phyloP scores from a whole-genome alignment of 2,329 filamentous ascomycete species.

The Alternaria infectoria region DNA sequence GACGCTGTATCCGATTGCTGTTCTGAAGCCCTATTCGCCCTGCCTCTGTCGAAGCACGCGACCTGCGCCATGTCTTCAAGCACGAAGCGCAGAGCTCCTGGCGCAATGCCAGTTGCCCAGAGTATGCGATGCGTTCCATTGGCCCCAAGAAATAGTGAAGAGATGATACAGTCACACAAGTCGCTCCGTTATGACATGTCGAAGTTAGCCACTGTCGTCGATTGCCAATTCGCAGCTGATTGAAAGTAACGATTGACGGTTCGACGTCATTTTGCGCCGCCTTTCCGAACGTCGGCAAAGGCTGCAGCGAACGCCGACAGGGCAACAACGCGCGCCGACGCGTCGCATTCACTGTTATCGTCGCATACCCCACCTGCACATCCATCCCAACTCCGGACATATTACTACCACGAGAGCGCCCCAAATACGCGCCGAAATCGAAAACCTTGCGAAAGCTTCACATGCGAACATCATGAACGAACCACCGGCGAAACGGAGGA shows the following conservation, averaged over 20 bases:
- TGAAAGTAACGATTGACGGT: conserved; percentile 15
- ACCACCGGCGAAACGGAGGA: conserved; percentile 44
- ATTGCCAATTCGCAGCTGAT: conserved; percentile 11
- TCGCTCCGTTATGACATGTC: conserved; percentile 6
- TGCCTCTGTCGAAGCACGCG: neutral
- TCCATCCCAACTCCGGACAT: neutral
- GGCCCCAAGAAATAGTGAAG: neutral
- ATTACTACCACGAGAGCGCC: conserved; percentile 1
- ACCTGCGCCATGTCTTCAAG: conserved; percentile 21
- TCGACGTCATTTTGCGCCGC: conserved; percentile 44
- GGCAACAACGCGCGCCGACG: conserved; percentile 36
- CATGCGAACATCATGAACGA: conserved; percentile 33
- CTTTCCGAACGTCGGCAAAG: conserved; percentile 36
- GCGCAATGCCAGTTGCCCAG: conserved; percentile 25
- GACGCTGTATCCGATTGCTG: conserved; percentile 44
- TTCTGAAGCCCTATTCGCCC: conserved; percentile 39
- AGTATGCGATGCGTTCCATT: conserved; percentile 25
- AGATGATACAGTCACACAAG: neutral
- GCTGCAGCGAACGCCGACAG: conserved; percentile 27
- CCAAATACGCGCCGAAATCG: neutral
- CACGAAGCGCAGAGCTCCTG: conserved; percentile 35
- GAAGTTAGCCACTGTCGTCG: neutral
- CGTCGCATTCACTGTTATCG: conserved; percentile 25
- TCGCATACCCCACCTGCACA: conserved; percentile 8
- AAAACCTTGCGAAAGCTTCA: neutral